Evolutionary conservation across 495 filamentous ascomycete species (phyloP), one percentile per base, ranked within the genome.

Genomic region (Xylona heveae): DNA sequence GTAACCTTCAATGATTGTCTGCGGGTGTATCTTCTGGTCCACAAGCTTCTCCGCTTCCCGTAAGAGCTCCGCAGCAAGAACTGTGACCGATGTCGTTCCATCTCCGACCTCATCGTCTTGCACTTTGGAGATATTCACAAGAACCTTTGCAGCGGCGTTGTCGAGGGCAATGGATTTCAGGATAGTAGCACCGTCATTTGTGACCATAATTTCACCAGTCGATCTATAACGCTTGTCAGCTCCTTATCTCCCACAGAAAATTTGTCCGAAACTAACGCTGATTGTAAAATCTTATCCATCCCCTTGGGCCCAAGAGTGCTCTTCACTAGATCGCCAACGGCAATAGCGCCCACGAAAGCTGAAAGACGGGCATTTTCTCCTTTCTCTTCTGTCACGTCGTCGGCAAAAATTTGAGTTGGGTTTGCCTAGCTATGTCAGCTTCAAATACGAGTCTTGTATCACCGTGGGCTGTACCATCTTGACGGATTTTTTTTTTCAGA

Each of bases 281-380:
- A 94, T 51, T 95, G 88, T 51, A 95, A 58, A 53, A 97, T 97
- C 63, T 97, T 95, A 60, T 97, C 90, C 90, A 95, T 95, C 44
- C 88, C 88, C 61, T 95, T 94, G 1, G 88, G 90, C 8, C 88
- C 88, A 9, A 97, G 61, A 6, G 88, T 97, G 49, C 78, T 88
- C 68, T 97, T 97, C 16, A 97, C 88, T 43, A 91, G 51, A 50
- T 95, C 90, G 27, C 88, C 88, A 24, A 97, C 85, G 19, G 88
- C 88, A 47, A 97, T 95, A 44, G 90, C 88, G 48, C 85, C 85
- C 28, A 95, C 85, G 42, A 94, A 97, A 32, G 83, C 83, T 1
- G 80, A 80, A 38, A 97, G 71, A 67, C 88, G 81, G 40, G 88
- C 88, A 75, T 97, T 97, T 61, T 97, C 88, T 45, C 88, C 88